Conservation (phyloP, 2,329 filamentous ascomycete species). For the Fusarium sp. region DNA sequence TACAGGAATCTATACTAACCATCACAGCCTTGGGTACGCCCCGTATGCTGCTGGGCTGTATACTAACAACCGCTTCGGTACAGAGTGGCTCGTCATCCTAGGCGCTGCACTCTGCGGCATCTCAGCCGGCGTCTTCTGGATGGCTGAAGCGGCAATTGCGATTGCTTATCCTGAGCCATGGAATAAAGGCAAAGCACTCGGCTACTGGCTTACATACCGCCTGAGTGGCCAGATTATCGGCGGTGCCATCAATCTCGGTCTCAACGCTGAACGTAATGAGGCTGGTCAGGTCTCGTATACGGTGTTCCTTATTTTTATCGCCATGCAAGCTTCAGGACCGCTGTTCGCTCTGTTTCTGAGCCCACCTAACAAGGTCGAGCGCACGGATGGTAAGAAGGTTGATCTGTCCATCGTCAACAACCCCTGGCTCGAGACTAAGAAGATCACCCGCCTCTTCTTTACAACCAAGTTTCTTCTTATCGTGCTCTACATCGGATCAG, state of each 20-base stretch:
- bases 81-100: conserved; percentile 74
- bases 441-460: conserved; percentile 68
- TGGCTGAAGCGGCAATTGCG: conserved; percentile 78
- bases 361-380: conserved; percentile 69
- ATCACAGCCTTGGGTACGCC: conserved; percentile 69
- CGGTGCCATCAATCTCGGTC: conserved; percentile 75
- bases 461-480: conserved; percentile 72
- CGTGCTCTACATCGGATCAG: conserved; percentile 75
- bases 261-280: conserved; percentile 67
- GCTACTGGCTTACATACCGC: conserved; percentile 72
- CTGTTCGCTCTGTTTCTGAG: conserved; percentile 73
- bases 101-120: conserved; percentile 77
- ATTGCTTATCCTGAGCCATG: conserved; percentile 77
- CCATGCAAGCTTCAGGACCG: conserved; percentile 72
- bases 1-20: neutral
- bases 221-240: conserved; percentile 76
- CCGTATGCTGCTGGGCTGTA: conserved; percentile 78
- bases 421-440: conserved; percentile 68
- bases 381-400: conserved; percentile 73
- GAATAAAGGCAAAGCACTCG: conserved; percentile 72
- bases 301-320: conserved; percentile 77
- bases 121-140: conserved; percentile 80
- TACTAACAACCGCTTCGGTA: conserved; percentile 76
- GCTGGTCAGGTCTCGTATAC: conserved; percentile 75
- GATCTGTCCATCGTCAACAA: conserved; percentile 66